A percentile compares a stretch with the other conserved stretches of the same genome.
Conservation (phyloP, 2,329 filamentous ascomycete species). For the Pestalotiopsis sp. region DNA sequence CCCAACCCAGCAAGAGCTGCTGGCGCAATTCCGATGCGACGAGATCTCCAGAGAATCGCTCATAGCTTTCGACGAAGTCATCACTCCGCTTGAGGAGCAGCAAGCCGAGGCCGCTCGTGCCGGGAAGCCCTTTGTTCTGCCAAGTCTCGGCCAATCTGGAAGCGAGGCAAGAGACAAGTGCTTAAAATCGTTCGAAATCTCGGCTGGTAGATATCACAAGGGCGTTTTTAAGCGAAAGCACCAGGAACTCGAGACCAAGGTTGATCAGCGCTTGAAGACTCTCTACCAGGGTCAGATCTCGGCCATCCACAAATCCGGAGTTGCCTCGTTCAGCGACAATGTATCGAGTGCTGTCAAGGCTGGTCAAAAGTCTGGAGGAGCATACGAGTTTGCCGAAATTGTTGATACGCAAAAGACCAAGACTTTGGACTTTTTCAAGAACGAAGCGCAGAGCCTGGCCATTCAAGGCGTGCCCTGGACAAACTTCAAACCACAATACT, state of each 20-base stretch:
- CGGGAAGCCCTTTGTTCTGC: conserved; percentile 74
- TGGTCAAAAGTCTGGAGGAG: conserved; percentile 87
- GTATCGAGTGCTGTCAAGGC: conserved; percentile 86
- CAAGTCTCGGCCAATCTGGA: conserved; percentile 75
- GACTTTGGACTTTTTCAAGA: conserved; percentile 74
- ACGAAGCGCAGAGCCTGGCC: conserved; percentile 71
- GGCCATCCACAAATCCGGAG: conserved; percentile 86
- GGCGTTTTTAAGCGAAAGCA: conserved; percentile 88
- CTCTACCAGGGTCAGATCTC: conserved; percentile 87
- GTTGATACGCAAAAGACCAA: conserved; percentile 80
- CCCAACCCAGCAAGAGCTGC: conserved; percentile 92
- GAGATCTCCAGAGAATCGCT: conserved; percentile 93
- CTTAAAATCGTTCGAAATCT: conserved; percentile 82
- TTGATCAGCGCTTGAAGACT: conserved; percentile 84
- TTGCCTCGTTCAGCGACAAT: conserved; percentile 81
- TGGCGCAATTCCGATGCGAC: conserved; percentile 96
- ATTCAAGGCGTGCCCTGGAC: conserved; percentile 87
- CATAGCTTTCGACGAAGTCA: conserved; percentile 77
- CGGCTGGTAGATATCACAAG: conserved; percentile 95
- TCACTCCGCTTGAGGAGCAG: conserved; percentile 81
- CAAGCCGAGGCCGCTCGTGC: conserved; percentile 73
- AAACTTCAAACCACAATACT: conserved; percentile 78
- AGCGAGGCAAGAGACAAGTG: conserved; percentile 70
- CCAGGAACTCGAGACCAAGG: conserved; percentile 80
- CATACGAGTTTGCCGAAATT: conserved; percentile 95